These are phyloP conservation scores for Lippia alba DNA, from an alignment of 305 asterid species.

Conservation along the genomic window DNA sequence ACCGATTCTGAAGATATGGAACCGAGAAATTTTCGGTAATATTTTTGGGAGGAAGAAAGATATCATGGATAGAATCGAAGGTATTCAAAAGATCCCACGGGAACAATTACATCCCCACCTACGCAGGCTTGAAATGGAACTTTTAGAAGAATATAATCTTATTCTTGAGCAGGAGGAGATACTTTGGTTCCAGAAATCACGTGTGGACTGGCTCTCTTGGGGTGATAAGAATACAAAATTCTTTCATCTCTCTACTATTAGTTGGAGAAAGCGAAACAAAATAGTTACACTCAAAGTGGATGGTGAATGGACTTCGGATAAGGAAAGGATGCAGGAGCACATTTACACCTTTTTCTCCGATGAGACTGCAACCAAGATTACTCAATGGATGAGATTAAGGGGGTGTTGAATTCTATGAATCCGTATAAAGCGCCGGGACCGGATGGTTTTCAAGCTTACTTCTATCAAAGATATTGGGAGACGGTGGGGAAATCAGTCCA, in stretches of 20 bases:
- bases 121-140: neutral
- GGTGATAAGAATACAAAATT: neutral
- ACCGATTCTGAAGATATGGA: too few species aligned
- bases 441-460: neutral
- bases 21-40: neutral
- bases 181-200: neutral
- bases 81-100: too few species aligned
- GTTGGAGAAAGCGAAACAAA: neutral
- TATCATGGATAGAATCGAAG: neutral
- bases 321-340: too few species aligned
- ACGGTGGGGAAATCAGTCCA: neutral
- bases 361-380: neutral
- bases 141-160: neutral
- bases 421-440: neutral
- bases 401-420: too few species aligned
- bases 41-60: neutral
- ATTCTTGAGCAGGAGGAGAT: neutral
- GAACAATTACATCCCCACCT: too few species aligned
- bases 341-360: too few species aligned
- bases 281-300: neutral
- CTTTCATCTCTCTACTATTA: neutral
- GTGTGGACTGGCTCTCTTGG: neutral
- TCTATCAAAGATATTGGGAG: neutral
- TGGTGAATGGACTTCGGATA: neutral
- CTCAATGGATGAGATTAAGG: neutral